A percentile compares a stretch with the other conserved stretches of the same genome.
Evolutionary conservation across 2,329 filamentous ascomycete genomes (phyloP).

Genomic region (Sporothrix protearum): DNA sequence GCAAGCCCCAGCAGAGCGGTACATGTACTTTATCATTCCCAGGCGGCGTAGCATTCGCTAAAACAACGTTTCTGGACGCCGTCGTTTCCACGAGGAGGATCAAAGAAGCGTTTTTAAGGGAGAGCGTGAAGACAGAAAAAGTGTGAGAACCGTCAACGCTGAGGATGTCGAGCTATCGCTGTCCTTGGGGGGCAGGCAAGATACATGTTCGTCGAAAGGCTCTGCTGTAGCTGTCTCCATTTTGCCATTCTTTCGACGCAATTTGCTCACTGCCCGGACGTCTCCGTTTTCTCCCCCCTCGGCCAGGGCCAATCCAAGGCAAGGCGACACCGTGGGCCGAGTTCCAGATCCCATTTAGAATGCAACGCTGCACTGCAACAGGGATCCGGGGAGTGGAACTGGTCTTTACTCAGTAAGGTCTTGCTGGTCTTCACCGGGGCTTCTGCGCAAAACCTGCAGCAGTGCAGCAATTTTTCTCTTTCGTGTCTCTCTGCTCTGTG

Average conservation of each 20-base stretch:
- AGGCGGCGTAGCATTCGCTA: conserved; percentile 7
- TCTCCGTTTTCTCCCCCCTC: neutral
- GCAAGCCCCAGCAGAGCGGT: neutral
- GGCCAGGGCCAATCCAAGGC: neutral
- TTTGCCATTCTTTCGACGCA: neutral
- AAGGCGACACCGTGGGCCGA: conserved; percentile 9
- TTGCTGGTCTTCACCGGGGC: neutral
- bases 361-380: conserved; percentile 12
- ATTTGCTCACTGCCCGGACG: neutral
- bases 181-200: too few species aligned
- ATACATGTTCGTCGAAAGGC: too few species aligned
- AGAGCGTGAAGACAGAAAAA: neutral
- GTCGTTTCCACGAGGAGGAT: neutral
- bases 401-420: too few species aligned
- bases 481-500: neutral
- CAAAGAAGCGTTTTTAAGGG: neutral
- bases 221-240: neutral
- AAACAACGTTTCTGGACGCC: neutral
- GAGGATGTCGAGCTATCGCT: neutral
- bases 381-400: neutral
- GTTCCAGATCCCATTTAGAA: conserved; percentile 15
- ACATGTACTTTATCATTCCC: neutral
- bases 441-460: neutral
- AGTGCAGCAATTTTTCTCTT: neutral
- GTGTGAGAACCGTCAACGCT: neutral